These are phyloP conservation scores for Neospermospora avenae DNA, from an alignment of 2,329 filamentous ascomycete genomes.

Conservation along the genomic window DNA sequence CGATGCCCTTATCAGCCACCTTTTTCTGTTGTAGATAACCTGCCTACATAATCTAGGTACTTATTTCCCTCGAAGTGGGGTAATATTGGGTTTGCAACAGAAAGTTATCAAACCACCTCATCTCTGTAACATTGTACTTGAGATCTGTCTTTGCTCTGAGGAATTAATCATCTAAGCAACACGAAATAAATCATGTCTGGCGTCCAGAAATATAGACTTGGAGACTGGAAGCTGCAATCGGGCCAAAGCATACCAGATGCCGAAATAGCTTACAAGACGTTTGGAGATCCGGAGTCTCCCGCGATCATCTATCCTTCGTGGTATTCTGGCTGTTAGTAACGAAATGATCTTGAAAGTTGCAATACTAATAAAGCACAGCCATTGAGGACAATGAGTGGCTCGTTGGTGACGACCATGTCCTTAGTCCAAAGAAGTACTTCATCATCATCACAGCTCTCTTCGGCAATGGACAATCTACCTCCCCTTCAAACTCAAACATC, in stretches of 20 bases:
- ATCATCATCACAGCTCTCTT: constrained; percentile 68
- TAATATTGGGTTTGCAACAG: background rate
- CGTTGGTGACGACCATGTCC: constrained; percentile 45
- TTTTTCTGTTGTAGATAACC: too few relatives aligned
- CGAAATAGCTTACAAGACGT: constrained; percentile 73
- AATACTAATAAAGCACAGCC: constrained; percentile 26
- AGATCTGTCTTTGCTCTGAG: background rate
- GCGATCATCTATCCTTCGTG: constrained; percentile 75
- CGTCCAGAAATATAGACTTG: constrained; percentile 52
- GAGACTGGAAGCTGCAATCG: constrained; percentile 64
- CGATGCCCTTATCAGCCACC: too few relatives aligned
- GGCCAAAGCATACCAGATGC: constrained; percentile 61
- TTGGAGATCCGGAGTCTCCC: constrained; percentile 59
- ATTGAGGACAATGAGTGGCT: constrained; percentile 76
- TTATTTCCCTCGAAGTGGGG: background rate
- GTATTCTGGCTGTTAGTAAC: constrained; percentile 59
- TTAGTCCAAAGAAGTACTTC: constrained; percentile 63
- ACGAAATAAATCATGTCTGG: constrained; percentile 17
- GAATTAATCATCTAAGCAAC: background rate
- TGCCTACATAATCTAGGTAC: too few relatives aligned
- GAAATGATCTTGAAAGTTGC: background rate
- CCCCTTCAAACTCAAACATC: constrained; percentile 59
- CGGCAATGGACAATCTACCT: constrained; percentile 65
- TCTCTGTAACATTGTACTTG: background rate
- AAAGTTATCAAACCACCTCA: background rate